These are phyloP conservation scores for Carpinus viminea DNA, from an alignment of 306 rosid species.

Conservation along the genomic window DNA sequence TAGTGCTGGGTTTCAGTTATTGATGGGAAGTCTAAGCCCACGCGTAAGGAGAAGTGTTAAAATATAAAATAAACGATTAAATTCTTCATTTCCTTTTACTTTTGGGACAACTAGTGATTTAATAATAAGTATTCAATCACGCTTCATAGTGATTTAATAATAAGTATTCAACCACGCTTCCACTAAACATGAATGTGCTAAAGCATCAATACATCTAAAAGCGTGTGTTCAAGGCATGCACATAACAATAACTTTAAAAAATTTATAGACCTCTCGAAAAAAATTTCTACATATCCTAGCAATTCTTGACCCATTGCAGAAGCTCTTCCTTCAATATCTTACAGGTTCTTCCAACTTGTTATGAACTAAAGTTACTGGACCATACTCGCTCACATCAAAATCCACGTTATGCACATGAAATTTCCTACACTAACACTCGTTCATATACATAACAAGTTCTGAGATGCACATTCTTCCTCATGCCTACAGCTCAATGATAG, in stretches of 20 bases:
- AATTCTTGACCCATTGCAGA: neutral
- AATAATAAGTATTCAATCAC: no score
- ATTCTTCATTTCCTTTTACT: no score
- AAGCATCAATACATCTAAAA: neutral
- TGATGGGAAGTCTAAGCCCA: no score
- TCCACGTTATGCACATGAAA: neutral
- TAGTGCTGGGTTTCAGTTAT: no score
- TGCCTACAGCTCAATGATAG: neutral
- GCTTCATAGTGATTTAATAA: no score
- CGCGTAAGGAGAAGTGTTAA: no score
- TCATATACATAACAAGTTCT: neutral
- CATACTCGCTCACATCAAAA: neutral
- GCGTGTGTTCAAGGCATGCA: neutral
- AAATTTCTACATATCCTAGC: neutral
- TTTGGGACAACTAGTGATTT: no score
- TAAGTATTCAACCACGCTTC: no score
- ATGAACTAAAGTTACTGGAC: neutral
- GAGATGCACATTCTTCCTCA: neutral
- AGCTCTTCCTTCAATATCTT: neutral
- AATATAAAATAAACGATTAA: no score
- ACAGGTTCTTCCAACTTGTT: neutral
- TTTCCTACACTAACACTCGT: neutral
- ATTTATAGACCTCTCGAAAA: neutral
- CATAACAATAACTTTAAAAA: neutral
- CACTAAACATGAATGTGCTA: no score